These are phyloP conservation scores for Manihot esculenta DNA, from an alignment of 441 rosid species.

Conservation along the genomic window DNA sequence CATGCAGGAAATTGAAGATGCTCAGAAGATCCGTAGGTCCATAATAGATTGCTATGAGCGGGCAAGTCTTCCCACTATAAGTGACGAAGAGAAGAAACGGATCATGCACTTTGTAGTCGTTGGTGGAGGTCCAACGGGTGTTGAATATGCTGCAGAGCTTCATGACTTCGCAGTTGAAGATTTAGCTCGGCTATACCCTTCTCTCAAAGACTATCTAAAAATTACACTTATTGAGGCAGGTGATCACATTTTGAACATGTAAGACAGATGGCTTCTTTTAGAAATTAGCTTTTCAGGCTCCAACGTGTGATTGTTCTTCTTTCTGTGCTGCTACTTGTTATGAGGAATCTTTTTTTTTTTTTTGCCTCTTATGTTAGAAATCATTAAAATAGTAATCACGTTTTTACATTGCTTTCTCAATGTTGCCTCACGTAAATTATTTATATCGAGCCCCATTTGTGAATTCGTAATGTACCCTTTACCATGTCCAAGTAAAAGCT, in stretches of 20 bases:
- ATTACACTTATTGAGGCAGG: conserved; percentile 87
- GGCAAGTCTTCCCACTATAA: conserved; percentile 67
- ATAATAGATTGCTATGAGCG: conserved; percentile 78
- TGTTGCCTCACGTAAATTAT: no score
- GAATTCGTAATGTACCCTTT: no score
- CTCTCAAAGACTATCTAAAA: conserved; percentile 42
- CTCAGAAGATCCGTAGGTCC: conserved; percentile 68
- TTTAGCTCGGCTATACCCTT: conserved; percentile 63
- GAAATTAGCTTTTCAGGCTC: conserved; percentile 3
- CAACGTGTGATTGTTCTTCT: conserved; percentile 1
- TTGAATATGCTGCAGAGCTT: conserved; percentile 90
- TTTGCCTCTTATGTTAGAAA: no score
- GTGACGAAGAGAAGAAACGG: conserved; percentile 72
- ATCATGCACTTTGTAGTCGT: conserved; percentile 86
- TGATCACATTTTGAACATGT: conserved; percentile 85
- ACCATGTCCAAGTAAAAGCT: no score
- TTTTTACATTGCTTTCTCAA: no score
- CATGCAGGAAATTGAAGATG: conserved; percentile 86
- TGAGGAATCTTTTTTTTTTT: no score
- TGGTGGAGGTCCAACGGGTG: conserved; percentile 96
- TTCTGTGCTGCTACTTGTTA: background rate
- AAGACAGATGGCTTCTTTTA: conserved; percentile 25
- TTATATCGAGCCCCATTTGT: no score
- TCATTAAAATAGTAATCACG: no score
- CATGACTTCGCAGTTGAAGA: conserved; percentile 79